These are phyloP conservation scores for Kazachstania sp. DNA, from an alignment of 1,139 yeast genomes.

Conservation along the genomic window DNA sequence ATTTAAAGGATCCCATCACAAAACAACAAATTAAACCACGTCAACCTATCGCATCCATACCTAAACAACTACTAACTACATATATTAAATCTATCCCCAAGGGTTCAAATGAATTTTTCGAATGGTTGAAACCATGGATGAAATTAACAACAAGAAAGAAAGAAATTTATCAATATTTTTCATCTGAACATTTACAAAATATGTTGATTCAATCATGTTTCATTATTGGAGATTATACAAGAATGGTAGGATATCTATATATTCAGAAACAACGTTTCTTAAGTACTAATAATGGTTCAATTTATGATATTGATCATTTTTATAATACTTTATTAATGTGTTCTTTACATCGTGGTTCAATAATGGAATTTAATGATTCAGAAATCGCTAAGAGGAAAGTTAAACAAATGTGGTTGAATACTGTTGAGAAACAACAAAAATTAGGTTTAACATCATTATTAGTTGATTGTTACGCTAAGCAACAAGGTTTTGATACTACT, in stretches of 20 bases:
- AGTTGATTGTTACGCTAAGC: conserved; percentile 15
- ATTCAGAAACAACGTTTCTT: conserved; percentile 12
- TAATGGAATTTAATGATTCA: conserved; percentile 12
- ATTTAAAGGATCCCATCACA: conserved; percentile 39
- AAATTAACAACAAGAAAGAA: conserved; percentile 20
- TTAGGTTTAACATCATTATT: conserved; percentile 22
- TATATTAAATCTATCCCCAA: conserved; percentile 27
- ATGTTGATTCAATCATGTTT: conserved; percentile 28
- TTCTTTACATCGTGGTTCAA: conserved; percentile 21
- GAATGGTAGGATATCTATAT: conserved; percentile 17
- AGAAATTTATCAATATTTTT: conserved; percentile 24
- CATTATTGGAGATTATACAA: conserved; percentile 19
- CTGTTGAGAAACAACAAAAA: conserved; percentile 12
- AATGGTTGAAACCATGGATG: conserved; percentile 28
- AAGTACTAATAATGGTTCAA: conserved; percentile 14
- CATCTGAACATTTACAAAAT: conserved; percentile 27
- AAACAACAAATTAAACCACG: conserved; percentile 35
- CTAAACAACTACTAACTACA: conserved; percentile 29
- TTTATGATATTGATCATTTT: conserved; percentile 24
- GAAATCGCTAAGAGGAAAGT: conserved; percentile 17
- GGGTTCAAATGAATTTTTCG: conserved; percentile 31
- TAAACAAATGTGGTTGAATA: conserved; percentile 16
- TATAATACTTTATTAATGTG: conserved; percentile 24
- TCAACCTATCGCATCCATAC: conserved; percentile 32
- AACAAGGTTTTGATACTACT: conserved; percentile 11